Base-by-base conservation (phyloP, 371 early-diverging fungal species). In the Phascolomyces articulosus region DNA sequence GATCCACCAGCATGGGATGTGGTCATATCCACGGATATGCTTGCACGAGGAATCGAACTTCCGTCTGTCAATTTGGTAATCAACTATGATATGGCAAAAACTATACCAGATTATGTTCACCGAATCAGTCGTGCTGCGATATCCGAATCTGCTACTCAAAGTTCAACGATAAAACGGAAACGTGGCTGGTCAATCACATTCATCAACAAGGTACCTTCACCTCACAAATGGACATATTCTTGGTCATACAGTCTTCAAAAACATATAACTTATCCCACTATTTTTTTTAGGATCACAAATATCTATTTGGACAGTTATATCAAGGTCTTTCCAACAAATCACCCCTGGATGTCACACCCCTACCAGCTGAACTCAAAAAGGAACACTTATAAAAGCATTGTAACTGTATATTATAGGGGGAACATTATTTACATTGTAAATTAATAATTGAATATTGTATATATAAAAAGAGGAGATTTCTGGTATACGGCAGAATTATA, bases 21-120 rank as follows among this genome's bases (percentile, higher is more conserved):
- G 0, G 63, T 86, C 6, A 85, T 87, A 1, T 73, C 87, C 1
- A 87, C 87, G 2, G 87, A 85, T 40, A 64, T 86, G 2, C 60
- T 87, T 26, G 81, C 86, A 28, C 77, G 87, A 28, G 87, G 87
- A 8, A 64, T 87, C 16, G 73, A 86, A 63, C 71, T 87, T 9
- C 72, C 77, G 9, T 41, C 41, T 41, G 87, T 86, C 2, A 70
- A 73, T 11, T 71, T 85, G 24, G 83, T 87, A 27, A 81, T 87
- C 56, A 85, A 85, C 60, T 87, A 86, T 72, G 87, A 87, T 55
- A 87, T 87, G 87, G 79, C 88, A 3, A 66, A 78, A 8, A 74
- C 86, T 1, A 58, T 88, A 28, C 78, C 79, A 18, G 85, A 85
- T 49, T 88, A 88, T 68, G 74, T 85, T 0, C 88, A 87, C 65